A percentile compares a stretch with the other conserved stretches of the same genome.
Conservation (phyloP, 805 yeast species). For the Yarrowia sp. region DNA sequence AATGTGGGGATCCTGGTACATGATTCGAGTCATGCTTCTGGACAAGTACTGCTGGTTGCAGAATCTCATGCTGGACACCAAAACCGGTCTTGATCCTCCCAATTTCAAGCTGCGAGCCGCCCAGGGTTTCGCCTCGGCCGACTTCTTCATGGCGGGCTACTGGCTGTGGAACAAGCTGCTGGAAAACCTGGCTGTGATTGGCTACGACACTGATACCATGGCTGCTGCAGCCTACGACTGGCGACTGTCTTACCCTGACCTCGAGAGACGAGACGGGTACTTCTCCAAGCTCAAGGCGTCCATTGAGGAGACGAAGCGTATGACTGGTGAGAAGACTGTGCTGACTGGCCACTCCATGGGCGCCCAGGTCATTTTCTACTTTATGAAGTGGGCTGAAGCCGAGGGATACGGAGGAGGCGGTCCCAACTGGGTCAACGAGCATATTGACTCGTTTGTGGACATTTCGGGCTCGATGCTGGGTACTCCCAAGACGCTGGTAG, state of each 20-base stretch:
- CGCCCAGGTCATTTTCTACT: slow-evolving; percentile 83
- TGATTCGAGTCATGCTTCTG: slow-evolving; percentile 89
- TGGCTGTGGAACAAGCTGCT: slow-evolving; percentile 98
- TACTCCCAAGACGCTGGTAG: slow-evolving; percentile 92
- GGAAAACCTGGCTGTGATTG: slow-evolving; percentile 93
- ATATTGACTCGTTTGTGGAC: slow-evolving; percentile 82
- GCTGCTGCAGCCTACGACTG: slow-evolving; percentile 92
- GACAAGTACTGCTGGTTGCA: slow-evolving; percentile 94
- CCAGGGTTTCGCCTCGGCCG: slow-evolving; percentile 96
- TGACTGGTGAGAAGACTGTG: slow-evolving; percentile 71
- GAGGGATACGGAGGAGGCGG: slow-evolving; percentile 94
- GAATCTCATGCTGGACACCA: slow-evolving; percentile 86
- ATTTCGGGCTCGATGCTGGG: slow-evolving; percentile 91
- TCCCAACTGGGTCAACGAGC: slow-evolving; percentile 79
- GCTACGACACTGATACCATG: slow-evolving; percentile 93
- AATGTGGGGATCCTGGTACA: slow-evolving; percentile 96
- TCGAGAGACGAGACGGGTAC: slow-evolving; percentile 86
- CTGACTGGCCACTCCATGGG: slow-evolving; percentile 97
- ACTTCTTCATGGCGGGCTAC: slow-evolving; percentile 94
- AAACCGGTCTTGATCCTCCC: slow-evolving; percentile 92
- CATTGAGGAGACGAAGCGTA: slow-evolving; percentile 65
- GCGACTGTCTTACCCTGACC: slow-evolving; percentile 88
- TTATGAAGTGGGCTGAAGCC: slow-evolving; percentile 97
- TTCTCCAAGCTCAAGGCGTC: slow-evolving; percentile 76
- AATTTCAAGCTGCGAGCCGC: slow-evolving; percentile 84